A percentile compares a stretch with the other conserved stretches of the same genome.
These are phyloP conservation scores for Zygosaccharomyces pseudobailii DNA, from an alignment of 1,139 yeast species.

Conservation along the genomic window DNA sequence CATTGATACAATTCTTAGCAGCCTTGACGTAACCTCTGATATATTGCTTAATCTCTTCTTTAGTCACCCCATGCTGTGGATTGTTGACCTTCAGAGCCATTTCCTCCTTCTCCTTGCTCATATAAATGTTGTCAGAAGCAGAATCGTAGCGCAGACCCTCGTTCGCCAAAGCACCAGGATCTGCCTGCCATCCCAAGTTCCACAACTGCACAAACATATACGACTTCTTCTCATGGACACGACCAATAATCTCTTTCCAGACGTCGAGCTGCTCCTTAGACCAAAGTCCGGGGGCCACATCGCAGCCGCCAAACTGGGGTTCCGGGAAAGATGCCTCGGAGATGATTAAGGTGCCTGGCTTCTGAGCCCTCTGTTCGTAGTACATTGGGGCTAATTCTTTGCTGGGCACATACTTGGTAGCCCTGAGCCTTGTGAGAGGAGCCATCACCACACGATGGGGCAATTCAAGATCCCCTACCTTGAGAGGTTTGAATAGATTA, in stretches of 20 bases:
- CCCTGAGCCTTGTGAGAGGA: slow-evolving; percentile 49
- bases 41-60: slow-evolving; percentile 15
- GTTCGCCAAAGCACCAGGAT: slow-evolving; percentile 22
- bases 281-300: slow-evolving; percentile 39
- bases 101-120: slow-evolving; percentile 22
- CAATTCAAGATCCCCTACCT: slow-evolving; percentile 38
- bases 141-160: slow-evolving; percentile 6
- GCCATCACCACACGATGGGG: slow-evolving; percentile 42
- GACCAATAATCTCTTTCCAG: slow-evolving; percentile 37
- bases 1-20: slow-evolving; percentile 33
- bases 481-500: slow-evolving; percentile 43
- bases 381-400: slow-evolving; percentile 38
- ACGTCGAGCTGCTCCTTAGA: slow-evolving; percentile 39
- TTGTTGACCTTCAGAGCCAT: slow-evolving; percentile 19
- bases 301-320: slow-evolving; percentile 36
- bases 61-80: slow-evolving; percentile 20
- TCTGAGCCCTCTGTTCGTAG: slow-evolving; percentile 49
- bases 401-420: slow-evolving; percentile 40
- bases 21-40: slow-evolving; percentile 24
- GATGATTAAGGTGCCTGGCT: slow-evolving; percentile 47
- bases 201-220: slow-evolving; percentile 39
- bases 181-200: slow-evolving; percentile 39
- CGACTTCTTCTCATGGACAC: slow-evolving; percentile 38
- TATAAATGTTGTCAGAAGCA: slow-evolving; percentile 25
- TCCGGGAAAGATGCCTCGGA: slow-evolving; percentile 44